A percentile compares a stretch with the other conserved stretches of the same genome.
Conservation (phyloP, 2,329 filamentous ascomycete species). For the Stemphylium lycopersici region DNA sequence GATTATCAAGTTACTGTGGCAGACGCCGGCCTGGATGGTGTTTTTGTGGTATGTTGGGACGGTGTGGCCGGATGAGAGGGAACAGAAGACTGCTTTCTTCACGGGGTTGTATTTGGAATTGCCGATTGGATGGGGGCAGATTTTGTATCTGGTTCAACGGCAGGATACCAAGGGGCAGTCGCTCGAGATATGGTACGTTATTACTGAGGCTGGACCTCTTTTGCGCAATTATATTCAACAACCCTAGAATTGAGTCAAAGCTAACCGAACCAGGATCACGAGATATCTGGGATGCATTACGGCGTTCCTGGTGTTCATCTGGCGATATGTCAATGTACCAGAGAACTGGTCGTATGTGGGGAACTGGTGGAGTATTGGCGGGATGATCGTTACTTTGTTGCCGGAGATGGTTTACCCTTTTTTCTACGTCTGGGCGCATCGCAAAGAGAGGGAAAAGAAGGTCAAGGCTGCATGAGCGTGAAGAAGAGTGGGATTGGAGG, state of each 20-base stretch:
- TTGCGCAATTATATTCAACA: not conserved
- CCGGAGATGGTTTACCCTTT: constrained; percentile 50
- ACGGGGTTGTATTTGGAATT: constrained; percentile 48
- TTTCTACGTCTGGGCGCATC: constrained; percentile 46
- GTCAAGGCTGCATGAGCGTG: constrained; percentile 10
- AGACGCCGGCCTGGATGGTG: constrained; percentile 36
- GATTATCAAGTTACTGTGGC: constrained; percentile 31
- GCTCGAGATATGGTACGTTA: constrained; percentile 50
- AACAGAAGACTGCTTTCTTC: constrained; percentile 51
- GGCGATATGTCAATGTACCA: constrained; percentile 49
- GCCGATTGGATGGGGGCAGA: constrained; percentile 48
- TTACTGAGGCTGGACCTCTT: not conserved
- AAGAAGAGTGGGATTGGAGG: not conserved
- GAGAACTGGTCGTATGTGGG: constrained; percentile 50
- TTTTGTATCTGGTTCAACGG: constrained; percentile 38
- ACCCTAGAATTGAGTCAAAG: not conserved
- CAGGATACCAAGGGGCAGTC: constrained; percentile 48
- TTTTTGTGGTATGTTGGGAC: constrained; percentile 36
- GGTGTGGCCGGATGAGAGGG: constrained; percentile 47
- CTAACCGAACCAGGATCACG: constrained; percentile 39
- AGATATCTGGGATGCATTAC: constrained; percentile 49
- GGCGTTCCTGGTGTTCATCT: constrained; percentile 49
- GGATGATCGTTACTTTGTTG: constrained; percentile 47
- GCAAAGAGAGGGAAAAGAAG: constrained; percentile 26
- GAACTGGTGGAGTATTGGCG: constrained; percentile 39